These are phyloP conservation scores for Colletotrichum sp. DNA, from an alignment of 2,329 filamentous ascomycete species.

Conservation along the genomic window DNA sequence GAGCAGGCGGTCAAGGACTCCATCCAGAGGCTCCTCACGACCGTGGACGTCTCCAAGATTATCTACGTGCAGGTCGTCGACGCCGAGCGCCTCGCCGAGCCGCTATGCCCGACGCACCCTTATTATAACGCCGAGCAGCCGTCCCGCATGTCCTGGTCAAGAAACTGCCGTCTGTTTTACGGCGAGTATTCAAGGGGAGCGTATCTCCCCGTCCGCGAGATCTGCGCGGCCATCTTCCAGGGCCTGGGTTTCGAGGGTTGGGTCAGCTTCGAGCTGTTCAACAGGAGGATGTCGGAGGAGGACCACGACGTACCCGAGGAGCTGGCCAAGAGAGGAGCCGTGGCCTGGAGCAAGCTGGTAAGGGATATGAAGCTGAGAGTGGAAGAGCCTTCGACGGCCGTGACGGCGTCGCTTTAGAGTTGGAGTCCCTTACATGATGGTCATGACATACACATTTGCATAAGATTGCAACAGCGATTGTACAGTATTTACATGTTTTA, in stretches of 20 bases:
- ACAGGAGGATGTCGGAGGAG: constrained; percentile 59
- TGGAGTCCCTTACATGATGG: not conserved
- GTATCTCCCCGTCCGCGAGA: constrained; percentile 69
- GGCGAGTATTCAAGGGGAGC: constrained; percentile 64
- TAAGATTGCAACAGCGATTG: not conserved
- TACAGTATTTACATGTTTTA: not conserved
- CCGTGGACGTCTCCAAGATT: constrained; percentile 67
- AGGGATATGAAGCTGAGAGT: constrained; percentile 37
- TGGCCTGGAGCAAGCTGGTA: constrained; percentile 55
- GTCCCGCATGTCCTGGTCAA: constrained; percentile 75
- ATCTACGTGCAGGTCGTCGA: constrained; percentile 82
- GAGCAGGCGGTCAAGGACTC: constrained; percentile 60
- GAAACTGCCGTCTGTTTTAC: constrained; percentile 69
- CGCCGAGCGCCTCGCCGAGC: constrained; percentile 65
- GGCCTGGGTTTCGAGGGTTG: constrained; percentile 71
- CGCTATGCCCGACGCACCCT: constrained; percentile 54
- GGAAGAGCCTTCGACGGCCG: constrained; percentile 27
- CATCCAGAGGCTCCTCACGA: constrained; percentile 56
- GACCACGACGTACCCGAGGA: constrained; percentile 56
- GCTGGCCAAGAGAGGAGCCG: constrained; percentile 61
- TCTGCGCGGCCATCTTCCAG: constrained; percentile 66
- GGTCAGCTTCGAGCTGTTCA: constrained; percentile 76
- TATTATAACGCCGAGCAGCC: constrained; percentile 40
- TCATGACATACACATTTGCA: not conserved
- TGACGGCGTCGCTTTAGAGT: constrained; percentile 37